Conservation (phyloP, 2,329 filamentous ascomycete genomes). For the Penicillium digitatum region DNA sequence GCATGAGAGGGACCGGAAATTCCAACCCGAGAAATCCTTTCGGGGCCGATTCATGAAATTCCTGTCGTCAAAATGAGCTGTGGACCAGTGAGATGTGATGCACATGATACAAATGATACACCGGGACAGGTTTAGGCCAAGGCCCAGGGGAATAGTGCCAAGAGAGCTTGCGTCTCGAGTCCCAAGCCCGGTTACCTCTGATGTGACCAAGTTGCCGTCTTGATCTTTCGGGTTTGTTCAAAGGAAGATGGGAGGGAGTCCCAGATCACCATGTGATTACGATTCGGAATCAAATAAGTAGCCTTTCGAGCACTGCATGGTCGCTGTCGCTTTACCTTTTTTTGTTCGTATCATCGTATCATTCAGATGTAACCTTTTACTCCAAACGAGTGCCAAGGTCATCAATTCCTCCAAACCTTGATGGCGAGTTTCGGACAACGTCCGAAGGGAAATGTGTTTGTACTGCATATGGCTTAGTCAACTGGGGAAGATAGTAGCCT, state of each 20-base stretch:
- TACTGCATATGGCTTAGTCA: neutral
- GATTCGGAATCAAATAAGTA: neutral
- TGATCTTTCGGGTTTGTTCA: neutral
- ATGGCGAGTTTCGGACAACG: neutral
- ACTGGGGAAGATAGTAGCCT: neutral
- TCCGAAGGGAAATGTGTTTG: neutral
- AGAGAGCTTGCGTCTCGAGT: constrained; percentile 20
- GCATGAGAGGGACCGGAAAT: neutral
- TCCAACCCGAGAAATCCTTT: neutral
- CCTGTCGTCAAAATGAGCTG: neutral
- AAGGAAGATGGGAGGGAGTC: neutral
- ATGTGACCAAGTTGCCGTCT: constrained; percentile 15
- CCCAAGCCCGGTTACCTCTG: neutral
- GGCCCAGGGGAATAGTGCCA: constrained; percentile 13
- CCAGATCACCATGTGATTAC: neutral
- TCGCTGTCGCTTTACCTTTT: neutral
- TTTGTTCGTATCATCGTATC: neutral
- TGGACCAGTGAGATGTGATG: neutral
- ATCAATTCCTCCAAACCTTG: neutral
- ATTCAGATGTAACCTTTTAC: neutral
- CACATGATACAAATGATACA: constrained; percentile 10
- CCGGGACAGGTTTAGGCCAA: constrained; percentile 11
- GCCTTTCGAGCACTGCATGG: neutral
- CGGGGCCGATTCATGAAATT: neutral
- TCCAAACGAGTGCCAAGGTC: neutral